Evolutionary conservation across 148 eudicot genomes (phyloP).

Genomic region (Bassia scoparia): DNA sequence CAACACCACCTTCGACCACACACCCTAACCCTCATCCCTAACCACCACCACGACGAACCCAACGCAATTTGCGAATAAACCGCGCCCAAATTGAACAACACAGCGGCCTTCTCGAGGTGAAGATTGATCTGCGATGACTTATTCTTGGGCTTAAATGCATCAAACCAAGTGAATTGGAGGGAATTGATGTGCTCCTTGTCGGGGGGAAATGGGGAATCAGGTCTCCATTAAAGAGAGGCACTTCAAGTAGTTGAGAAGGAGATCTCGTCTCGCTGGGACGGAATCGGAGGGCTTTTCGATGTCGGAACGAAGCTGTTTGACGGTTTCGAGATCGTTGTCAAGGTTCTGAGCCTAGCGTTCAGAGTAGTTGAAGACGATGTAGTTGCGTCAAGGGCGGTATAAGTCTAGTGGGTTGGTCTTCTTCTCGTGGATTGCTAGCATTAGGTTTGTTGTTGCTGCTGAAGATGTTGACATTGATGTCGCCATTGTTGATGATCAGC

Average conservation of each 20-base stretch:
- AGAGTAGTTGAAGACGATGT: constrained; percentile 71
- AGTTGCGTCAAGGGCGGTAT: constrained; percentile 86
- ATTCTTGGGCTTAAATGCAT: constrained; percentile 67
- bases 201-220: constrained; percentile 76
- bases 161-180: constrained; percentile 71
- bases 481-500: constrained; percentile 49
- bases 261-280: constrained; percentile 62
- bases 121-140: constrained; percentile 74
- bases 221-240: constrained; percentile 74
- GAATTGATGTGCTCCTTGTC: constrained; percentile 76
- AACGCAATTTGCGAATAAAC: constrained; percentile 82
- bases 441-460: constrained; percentile 49
- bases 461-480: constrained; percentile 47
- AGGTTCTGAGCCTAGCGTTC: constrained; percentile 82
- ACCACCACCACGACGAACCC: too few relatives aligned
- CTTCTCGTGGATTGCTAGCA: constrained; percentile 85
- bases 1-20: too few relatives aligned
- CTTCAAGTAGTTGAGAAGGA: constrained; percentile 56
- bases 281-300: constrained; percentile 52
- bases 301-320: constrained; percentile 59
- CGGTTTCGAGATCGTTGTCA: constrained; percentile 90
- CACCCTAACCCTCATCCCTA: too few relatives aligned
- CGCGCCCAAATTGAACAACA: constrained; percentile 88
- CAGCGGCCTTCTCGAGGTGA: constrained; percentile 88
- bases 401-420: constrained; percentile 62